These are phyloP conservation scores for Aspergillus amoenus DNA, from an alignment of 2,329 filamentous ascomycete genomes.

Conservation along the genomic window DNA sequence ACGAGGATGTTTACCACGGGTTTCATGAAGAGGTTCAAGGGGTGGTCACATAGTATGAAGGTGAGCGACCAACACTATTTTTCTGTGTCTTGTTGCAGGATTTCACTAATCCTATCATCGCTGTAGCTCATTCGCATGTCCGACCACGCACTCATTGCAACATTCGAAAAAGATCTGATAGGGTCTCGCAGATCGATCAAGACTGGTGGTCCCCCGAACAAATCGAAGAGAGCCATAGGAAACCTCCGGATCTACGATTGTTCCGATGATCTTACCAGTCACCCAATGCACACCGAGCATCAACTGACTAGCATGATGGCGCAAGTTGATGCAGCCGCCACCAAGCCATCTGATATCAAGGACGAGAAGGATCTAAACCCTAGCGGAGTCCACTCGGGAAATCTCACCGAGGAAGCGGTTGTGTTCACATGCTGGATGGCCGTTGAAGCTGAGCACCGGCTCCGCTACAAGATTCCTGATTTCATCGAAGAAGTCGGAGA, in stretches of 20 bases:
- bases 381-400: background rate
- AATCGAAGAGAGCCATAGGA: slow-evolving; percentile 1
- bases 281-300: background rate
- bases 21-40: slow-evolving; percentile 3
- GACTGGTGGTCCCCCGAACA: slow-evolving; percentile 6
- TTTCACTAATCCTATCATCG: background rate
- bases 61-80: background rate
- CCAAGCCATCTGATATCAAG: background rate
- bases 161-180: slow-evolving; percentile 6
- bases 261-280: background rate
- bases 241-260: background rate
- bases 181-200: slow-evolving; percentile 2
- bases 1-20: slow-evolving; percentile 10
- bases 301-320: background rate
- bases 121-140: slow-evolving; percentile 9
- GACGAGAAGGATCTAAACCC: slow-evolving; percentile 4
- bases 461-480: slow-evolving; percentile 8
- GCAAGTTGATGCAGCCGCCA: background rate
- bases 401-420: slow-evolving; percentile 8
- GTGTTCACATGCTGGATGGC: slow-evolving; percentile 10
- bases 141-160: slow-evolving; percentile 10
- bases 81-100: background rate
- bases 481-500: slow-evolving; percentile 6
- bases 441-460: slow-evolving; percentile 9
- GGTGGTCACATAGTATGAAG: slow-evolving; percentile 14